These are phyloP conservation scores for Eruca vesicaria DNA, from an alignment of 441 rosid genomes.

Conservation along the genomic window DNA sequence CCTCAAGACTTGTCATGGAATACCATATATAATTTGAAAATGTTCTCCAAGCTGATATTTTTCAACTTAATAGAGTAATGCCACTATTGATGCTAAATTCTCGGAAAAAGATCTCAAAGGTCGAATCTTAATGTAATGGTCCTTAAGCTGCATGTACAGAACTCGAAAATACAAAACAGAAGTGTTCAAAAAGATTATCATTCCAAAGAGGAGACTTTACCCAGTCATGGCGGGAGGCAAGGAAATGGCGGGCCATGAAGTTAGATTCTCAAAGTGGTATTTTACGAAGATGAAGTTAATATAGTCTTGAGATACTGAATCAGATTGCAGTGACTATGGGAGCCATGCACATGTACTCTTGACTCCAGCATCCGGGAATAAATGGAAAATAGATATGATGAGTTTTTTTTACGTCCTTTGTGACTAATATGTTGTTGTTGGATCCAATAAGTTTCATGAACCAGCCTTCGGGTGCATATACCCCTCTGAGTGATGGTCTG, in stretches of 20 bases:
- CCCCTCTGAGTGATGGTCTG: constrained; percentile 59
- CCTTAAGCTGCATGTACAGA: too few relatives aligned
- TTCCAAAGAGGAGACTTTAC: constrained; percentile 25
- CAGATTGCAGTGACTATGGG: constrained; percentile 60
- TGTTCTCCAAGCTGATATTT: too few relatives aligned
- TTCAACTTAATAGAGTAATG: too few relatives aligned
- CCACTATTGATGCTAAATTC: too few relatives aligned
- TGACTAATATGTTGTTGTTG: constrained; percentile 54
- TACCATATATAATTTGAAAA: too few relatives aligned
- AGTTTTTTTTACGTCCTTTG: constrained; percentile 63
- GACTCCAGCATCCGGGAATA: constrained; percentile 69
- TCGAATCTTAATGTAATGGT: too few relatives aligned
- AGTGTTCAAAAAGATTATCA: too few relatives aligned
- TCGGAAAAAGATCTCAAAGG: too few relatives aligned
- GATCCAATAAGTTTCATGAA: constrained; percentile 77
- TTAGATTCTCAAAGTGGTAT: constrained; percentile 83
- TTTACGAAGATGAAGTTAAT: constrained; percentile 51
- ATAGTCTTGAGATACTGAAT: constrained; percentile 52
- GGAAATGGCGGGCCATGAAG: constrained; percentile 85
- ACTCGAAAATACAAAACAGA: too few relatives aligned
- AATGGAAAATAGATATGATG: constrained; percentile 86
- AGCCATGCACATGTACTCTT: constrained; percentile 54
- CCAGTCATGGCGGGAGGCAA: constrained; percentile 95
- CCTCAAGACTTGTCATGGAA: too few relatives aligned
- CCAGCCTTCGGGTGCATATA: constrained; percentile 95